Evolutionary conservation across 805 yeast species (phyloP).

Genomic region (Candida arabinofermentans): DNA sequence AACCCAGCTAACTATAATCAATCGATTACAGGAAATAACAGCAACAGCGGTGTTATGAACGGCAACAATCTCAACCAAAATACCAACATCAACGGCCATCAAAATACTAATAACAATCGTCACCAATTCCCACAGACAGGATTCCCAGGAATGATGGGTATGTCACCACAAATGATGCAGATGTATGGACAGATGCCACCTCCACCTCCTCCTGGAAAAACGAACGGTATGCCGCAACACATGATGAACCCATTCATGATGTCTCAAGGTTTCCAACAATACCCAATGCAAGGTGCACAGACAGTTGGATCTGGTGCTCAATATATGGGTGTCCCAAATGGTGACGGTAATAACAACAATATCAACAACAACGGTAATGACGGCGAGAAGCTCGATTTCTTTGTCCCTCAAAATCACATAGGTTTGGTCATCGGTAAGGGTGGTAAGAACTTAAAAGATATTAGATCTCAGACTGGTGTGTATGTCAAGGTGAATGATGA

Average conservation of each 20-base stretch:
- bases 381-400: conserved; percentile 56
- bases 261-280: conserved; percentile 6
- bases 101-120: conserved; percentile 1
- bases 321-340: neutral
- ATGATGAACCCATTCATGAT: conserved; percentile 6
- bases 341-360: neutral
- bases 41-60: neutral
- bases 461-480: conserved; percentile 70
- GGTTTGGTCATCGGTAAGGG: conserved; percentile 86
- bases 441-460: conserved; percentile 76
- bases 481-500: conserved; percentile 66
- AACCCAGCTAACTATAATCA: conserved; percentile 47
- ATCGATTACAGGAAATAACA: conserved; percentile 22
- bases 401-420: conserved; percentile 71
- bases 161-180: conserved; percentile 26
- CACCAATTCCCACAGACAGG: conserved; percentile 12
- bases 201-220: conserved; percentile 7
- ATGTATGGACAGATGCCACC: conserved; percentile 20
- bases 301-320: too few relatives aligned
- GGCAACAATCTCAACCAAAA: neutral
- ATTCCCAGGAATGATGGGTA: conserved; percentile 22
- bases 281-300: conserved; percentile 1
- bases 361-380: conserved; percentile 11
- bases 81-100: conserved; percentile 2
- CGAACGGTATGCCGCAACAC: conserved; percentile 3